These are phyloP conservation scores for Lasiodiplodia citricola DNA, from an alignment of 2,329 filamentous ascomycete genomes.

Conservation along the genomic window DNA sequence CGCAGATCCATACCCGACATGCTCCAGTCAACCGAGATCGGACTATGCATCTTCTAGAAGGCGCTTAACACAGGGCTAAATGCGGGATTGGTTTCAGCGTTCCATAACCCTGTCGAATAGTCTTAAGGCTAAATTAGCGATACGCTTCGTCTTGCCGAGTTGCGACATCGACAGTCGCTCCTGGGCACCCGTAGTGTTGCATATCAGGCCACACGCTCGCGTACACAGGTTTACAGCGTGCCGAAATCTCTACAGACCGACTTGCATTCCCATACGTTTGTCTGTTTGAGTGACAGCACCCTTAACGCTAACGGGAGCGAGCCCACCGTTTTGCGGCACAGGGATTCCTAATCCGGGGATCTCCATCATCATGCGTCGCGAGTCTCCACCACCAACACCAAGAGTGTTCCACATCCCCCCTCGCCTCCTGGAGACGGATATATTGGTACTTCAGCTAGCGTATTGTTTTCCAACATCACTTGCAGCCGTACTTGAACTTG, in stretches of 20 bases:
- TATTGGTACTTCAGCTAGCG: background rate
- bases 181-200: background rate
- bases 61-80: background rate
- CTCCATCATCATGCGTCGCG: slow-evolving; percentile 10
- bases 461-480: background rate
- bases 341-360: slow-evolving; percentile 1
- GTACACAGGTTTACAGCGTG: background rate
- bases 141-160: background rate
- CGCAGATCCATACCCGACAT: background rate
- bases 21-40: background rate
- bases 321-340: background rate
- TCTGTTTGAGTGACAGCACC: background rate
- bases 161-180: background rate
- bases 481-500: background rate
- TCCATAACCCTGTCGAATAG: background rate
- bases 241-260: background rate
- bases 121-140: background rate
- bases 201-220: background rate
- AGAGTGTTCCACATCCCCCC: background rate
- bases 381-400: background rate
- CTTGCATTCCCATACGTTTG: background rate
- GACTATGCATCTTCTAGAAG: background rate
- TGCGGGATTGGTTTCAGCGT: background rate
- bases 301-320: background rate
- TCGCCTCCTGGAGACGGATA: background rate